Conservation (phyloP, 2,329 filamentous ascomycete genomes). For the Penicillium sp. region DNA sequence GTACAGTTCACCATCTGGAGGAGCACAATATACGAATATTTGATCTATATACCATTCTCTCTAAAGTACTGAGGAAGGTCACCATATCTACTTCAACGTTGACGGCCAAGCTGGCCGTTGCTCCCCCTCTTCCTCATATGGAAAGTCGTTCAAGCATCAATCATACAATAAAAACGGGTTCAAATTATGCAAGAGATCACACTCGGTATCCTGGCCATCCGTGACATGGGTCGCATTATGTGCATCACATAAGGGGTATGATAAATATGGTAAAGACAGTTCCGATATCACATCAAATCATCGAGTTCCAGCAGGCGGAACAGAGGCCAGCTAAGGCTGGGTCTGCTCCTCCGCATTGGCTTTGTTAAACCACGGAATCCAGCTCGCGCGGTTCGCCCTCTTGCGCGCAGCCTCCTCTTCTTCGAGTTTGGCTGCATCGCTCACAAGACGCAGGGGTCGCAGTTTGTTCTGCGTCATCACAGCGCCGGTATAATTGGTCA, state of each 20-base stretch:
- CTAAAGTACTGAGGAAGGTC: background rate
- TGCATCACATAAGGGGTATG: conserved; percentile 25
- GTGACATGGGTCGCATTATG: conserved; percentile 23
- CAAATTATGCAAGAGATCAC: conserved; percentile 14
- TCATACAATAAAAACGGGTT: conserved; percentile 5
- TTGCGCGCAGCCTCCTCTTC: conserved; percentile 45
- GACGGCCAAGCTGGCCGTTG: background rate
- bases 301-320: conserved; percentile 7
- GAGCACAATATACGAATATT: background rate
- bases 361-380: conserved; percentile 50
- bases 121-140: background rate
- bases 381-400: conserved; percentile 48
- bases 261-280: conserved; percentile 19
- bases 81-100: background rate
- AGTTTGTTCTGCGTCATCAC: conserved; percentile 69
- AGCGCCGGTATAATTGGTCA: conserved; percentile 68
- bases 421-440: conserved; percentile 42
- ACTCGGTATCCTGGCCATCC: conserved; percentile 13
- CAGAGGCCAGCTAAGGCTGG: conserved; percentile 6
- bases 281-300: conserved; percentile 23
- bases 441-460: conserved; percentile 78
- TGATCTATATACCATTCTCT: background rate
- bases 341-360: conserved; percentile 27
- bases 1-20: background rate
- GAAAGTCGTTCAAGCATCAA: conserved; percentile 1